A percentile compares a stretch with the other conserved stretches of the same genome.
phyloP scores from a whole-genome alignment of 148 eudicot species.

The Fagopyrum esculentum region DNA sequence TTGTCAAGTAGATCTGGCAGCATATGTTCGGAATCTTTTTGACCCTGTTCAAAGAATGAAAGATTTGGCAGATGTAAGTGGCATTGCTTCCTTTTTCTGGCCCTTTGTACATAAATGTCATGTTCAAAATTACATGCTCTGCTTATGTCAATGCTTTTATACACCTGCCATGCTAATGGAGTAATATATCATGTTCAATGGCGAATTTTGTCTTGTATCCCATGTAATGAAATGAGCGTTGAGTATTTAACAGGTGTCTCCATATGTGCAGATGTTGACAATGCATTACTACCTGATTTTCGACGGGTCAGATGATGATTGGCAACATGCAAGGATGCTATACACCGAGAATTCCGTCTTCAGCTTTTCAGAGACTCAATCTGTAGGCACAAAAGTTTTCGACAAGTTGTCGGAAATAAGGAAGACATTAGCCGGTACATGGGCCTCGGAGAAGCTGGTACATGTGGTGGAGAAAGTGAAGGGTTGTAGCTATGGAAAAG shows the following conservation, averaged over 20 bases:
- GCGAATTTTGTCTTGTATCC: no score
- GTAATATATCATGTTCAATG: no score
- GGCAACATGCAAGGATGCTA: conserved; percentile 26
- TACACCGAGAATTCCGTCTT: conserved; percentile 54
- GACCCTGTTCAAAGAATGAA: conserved; percentile 81
- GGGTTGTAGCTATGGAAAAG: conserved; percentile 69
- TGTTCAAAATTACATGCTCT: background rate
- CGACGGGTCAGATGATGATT: conserved; percentile 72
- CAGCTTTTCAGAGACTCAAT: conserved; percentile 70
- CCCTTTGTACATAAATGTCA: background rate
- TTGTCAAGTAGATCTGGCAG: conserved; percentile 35
- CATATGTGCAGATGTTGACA: conserved; percentile 56
- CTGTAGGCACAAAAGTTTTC: conserved; percentile 50
- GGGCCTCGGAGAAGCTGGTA: conserved; percentile 86
- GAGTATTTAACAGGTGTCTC: conserved; percentile 13
- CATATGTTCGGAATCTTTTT: conserved; percentile 30
- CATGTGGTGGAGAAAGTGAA: conserved; percentile 86
- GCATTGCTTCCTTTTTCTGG: background rate
- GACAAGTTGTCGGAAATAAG: conserved; percentile 48
- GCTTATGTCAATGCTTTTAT: no score
- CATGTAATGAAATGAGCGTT: background rate
- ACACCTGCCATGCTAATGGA: no score
- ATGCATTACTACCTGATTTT: conserved; percentile 86
- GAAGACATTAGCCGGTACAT: conserved; percentile 68
- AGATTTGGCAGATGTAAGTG: conserved; percentile 81